phyloP scores from a whole-genome alignment of 192 early-diverging fungal species.

The Linnemannia exigua region DNA sequence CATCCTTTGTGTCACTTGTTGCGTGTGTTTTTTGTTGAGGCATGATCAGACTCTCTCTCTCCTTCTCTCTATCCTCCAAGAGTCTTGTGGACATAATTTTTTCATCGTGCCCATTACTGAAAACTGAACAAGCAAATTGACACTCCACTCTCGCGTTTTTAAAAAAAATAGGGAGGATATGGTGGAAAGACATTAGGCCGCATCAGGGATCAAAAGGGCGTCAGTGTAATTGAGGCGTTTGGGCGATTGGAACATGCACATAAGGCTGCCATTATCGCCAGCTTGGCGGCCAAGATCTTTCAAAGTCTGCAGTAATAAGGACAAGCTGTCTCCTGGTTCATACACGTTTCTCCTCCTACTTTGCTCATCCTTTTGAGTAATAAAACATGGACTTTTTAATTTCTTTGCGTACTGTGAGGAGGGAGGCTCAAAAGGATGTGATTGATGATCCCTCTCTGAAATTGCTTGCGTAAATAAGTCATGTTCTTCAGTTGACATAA shows the following conservation, averaged over 20 bases:
- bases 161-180: slow-evolving; percentile 63
- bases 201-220: slow-evolving; percentile 76
- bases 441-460: no score
- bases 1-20: background rate
- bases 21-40: background rate
- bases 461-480: no score
- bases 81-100: background rate
- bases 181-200: slow-evolving; percentile 73
- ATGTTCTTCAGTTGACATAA: no score
- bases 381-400: background rate
- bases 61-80: no score
- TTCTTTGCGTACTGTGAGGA: no score
- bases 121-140: background rate
- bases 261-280: slow-evolving; percentile 69
- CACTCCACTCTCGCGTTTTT: background rate
- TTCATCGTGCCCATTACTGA: background rate
- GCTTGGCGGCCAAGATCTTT: slow-evolving; percentile 61
- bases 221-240: slow-evolving; percentile 71
- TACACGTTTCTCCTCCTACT: background rate
- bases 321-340: background rate
- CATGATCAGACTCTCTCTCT: background rate
- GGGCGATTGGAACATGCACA: slow-evolving; percentile 68
- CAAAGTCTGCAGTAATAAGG: slow-evolving; percentile 25
- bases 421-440: no score
- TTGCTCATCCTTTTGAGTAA: no score